phyloP scores from a whole-genome alignment of 1,139 yeast species.

The Hyphopichia pseudoburtonii region DNA sequence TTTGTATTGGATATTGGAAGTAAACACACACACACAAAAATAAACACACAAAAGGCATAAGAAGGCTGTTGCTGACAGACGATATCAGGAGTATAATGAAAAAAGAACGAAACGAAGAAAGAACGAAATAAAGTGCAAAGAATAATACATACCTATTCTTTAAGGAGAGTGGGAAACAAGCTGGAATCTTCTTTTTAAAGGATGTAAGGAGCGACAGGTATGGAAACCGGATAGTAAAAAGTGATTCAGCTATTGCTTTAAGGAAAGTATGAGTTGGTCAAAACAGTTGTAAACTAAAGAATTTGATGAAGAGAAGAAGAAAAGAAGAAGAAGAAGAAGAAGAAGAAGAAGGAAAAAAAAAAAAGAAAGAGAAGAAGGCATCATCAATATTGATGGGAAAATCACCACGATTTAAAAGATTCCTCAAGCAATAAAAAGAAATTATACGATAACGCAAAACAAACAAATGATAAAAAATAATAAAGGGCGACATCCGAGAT shows the following conservation, averaged over 20 bases:
- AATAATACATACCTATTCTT: slow-evolving; percentile 1
- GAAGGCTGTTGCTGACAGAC: too few species aligned
- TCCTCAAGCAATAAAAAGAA: too few species aligned
- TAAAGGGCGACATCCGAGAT: too few species aligned
- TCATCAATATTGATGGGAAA: not conserved
- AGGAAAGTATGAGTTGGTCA: slow-evolving; percentile 2
- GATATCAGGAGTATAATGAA: too few species aligned
- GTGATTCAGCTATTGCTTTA: not conserved
- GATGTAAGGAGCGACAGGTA: slow-evolving; percentile 14
- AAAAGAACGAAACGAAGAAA: too few species aligned
- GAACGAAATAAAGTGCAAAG: too few species aligned
- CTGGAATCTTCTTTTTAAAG: slow-evolving; percentile 7
- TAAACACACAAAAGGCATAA: too few species aligned
- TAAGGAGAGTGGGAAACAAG: slow-evolving; percentile 1
- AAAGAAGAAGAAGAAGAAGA: not conserved
- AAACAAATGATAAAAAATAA: too few species aligned
- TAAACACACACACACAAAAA: too few species aligned
- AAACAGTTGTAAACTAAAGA: slow-evolving; percentile 1
- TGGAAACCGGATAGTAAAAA: slow-evolving; percentile 10
- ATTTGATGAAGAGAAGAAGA: not conserved
- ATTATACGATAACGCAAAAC: too few species aligned
- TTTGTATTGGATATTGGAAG: too few species aligned
- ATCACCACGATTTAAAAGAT: not conserved
- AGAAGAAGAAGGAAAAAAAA: slow-evolving; percentile 1
- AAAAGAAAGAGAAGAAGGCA: too few species aligned